Conservation (phyloP, 2,329 filamentous ascomycete genomes). For the Apiospora sp. region DNA sequence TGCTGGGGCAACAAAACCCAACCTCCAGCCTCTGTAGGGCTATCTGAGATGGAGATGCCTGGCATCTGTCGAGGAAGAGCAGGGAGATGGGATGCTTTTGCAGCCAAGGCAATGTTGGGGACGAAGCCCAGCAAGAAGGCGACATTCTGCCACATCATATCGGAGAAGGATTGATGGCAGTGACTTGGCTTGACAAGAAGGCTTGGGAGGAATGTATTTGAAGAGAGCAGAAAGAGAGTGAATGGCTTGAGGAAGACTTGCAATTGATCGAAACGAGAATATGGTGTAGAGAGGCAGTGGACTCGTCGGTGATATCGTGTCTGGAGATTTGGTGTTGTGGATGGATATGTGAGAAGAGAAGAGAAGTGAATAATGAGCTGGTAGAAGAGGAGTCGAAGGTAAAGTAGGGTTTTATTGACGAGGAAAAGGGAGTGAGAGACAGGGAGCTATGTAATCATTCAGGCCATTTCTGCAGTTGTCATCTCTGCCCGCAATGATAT, state of each 20-base stretch:
- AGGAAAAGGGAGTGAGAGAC: not conserved
- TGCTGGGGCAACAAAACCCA: not conserved
- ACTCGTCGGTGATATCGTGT: not conserved
- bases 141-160: conserved; percentile 2
- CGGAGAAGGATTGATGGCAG: not conserved
- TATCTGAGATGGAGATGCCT: not conserved
- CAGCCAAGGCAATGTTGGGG: not conserved
- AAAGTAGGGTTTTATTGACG: not conserved
- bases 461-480: not conserved
- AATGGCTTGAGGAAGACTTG: not conserved
- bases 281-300: not conserved
- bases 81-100: not conserved
- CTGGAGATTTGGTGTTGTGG: not conserved
- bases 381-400: not conserved
- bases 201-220: not conserved
- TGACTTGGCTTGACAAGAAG: not conserved
- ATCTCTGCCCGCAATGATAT: not conserved
- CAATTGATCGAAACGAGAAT: not conserved
- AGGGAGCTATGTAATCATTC: not conserved
- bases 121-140: not conserved
- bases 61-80: not conserved
- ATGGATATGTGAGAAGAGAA: not conserved
- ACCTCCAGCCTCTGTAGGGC: not conserved
- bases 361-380: not conserved
- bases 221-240: no score